Conservation (phyloP, 371 early-diverging fungal genomes). For the Mortierella sp. region DNA sequence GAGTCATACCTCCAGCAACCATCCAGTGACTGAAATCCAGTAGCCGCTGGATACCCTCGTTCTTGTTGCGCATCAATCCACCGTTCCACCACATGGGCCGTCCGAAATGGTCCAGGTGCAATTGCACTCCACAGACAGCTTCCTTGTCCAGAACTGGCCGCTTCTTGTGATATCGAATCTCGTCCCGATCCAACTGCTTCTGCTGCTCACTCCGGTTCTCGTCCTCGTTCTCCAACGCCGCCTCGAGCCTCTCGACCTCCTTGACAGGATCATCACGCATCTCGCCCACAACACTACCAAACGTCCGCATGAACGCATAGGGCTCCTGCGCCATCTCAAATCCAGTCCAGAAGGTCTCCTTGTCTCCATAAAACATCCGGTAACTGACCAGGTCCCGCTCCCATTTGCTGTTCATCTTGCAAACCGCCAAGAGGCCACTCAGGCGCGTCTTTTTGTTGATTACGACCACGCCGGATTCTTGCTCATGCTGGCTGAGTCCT, state of each 20-base stretch:
- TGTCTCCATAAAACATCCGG: conserved; percentile 51
- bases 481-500: conserved; percentile 64
- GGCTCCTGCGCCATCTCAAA: conserved; percentile 67
- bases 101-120: conserved; percentile 57
- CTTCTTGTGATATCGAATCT: not conserved
- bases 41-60: conserved; percentile 53
- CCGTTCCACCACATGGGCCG: conserved; percentile 65
- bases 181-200: not conserved
- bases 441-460: conserved; percentile 67
- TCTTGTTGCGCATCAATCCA: conserved; percentile 60
- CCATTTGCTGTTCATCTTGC: conserved; percentile 54
- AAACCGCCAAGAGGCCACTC: conserved; percentile 64
- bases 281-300: conserved; percentile 65
- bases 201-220: not conserved
- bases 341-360: conserved; percentile 70
- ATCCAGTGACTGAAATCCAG: conserved; percentile 52
- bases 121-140: conserved; percentile 66
- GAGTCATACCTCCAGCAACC: conserved; percentile 19
- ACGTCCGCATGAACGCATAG: conserved; percentile 61
- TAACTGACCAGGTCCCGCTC: conserved; percentile 57
- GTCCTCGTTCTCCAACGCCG: not conserved
- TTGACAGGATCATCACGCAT: conserved; percentile 52
- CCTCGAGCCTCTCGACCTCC: not conserved
- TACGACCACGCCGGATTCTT: conserved; percentile 76
- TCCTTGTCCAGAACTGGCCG: conserved; percentile 25